Conservation (phyloP, 2,329 filamentous ascomycete genomes). For the Monosporascus cannonballus region DNA sequence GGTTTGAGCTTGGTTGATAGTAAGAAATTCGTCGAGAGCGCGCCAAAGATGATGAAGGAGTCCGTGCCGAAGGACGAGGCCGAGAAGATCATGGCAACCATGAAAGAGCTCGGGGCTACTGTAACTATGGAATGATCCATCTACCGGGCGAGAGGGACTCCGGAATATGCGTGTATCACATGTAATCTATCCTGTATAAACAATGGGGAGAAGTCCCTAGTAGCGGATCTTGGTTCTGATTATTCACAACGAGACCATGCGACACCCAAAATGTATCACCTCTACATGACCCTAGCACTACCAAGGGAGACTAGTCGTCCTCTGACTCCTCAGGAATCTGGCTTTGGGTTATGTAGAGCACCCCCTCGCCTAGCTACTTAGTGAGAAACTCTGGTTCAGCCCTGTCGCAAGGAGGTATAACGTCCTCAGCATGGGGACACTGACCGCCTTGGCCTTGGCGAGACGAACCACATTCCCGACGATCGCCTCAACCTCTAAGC, state of each 20-base stretch:
- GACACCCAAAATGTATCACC: no score
- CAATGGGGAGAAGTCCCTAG: constrained; percentile 9
- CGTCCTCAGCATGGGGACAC: constrained; percentile 28
- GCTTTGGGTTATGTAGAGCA: neutral
- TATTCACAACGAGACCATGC: neutral
- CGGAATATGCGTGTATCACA: constrained; percentile 20
- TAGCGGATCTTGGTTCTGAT: neutral
- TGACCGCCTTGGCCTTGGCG: constrained; percentile 20
- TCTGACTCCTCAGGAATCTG: no score
- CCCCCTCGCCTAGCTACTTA: neutral
- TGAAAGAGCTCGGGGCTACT: constrained; percentile 89
- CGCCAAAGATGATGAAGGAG: constrained; percentile 98
- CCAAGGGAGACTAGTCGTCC: no score
- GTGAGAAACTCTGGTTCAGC: constrained; percentile 22
- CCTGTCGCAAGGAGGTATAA: constrained; percentile 33
- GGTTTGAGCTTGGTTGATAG: constrained; percentile 95
- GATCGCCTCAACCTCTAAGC: constrained; percentile 27
- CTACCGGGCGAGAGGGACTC: constrained; percentile 1
- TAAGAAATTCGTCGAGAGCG: constrained; percentile 99
- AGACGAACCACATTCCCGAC: constrained; percentile 26
- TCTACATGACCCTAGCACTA: no score
- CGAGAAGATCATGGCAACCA: constrained; percentile 92
- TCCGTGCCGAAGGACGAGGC: constrained; percentile 97
- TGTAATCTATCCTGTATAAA: constrained; percentile 27
- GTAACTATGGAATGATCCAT: constrained; percentile 79